Conservation (phyloP, 495 filamentous ascomycete genomes). For the Penicillium dipodomyicola region DNA sequence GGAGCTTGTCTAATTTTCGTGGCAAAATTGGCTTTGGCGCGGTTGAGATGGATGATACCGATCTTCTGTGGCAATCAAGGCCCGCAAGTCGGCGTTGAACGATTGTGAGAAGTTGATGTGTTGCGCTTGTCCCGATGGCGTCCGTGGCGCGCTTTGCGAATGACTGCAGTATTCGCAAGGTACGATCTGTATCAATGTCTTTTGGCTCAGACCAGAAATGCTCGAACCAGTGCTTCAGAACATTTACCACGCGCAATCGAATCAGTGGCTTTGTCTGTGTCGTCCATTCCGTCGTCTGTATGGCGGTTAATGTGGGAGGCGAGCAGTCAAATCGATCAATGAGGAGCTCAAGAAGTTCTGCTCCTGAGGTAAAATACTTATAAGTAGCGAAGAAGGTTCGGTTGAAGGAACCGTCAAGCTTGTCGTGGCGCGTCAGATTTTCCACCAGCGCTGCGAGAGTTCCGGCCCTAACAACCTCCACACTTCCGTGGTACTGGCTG, state of each 20-base stretch:
- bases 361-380: conserved; percentile 77
- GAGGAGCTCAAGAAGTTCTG: conserved; percentile 79
- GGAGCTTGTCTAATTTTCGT: conserved; percentile 94
- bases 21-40: conserved; percentile 82
- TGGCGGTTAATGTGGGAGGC: conserved; percentile 60
- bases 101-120: conserved; percentile 66
- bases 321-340: conserved; percentile 79
- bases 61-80: conserved; percentile 52
- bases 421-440: conserved; percentile 86
- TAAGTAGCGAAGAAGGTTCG: conserved; percentile 91
- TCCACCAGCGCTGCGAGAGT: conserved; percentile 82
- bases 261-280: conserved; percentile 83
- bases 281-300: conserved; percentile 70
- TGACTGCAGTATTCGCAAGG: conserved; percentile 71
- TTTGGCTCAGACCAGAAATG: conserved; percentile 88
- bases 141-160: conserved; percentile 78
- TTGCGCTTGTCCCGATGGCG: conserved; percentile 69
- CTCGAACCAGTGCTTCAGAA: conserved; percentile 91
- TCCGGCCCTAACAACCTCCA: conserved; percentile 70
- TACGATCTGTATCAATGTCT: conserved; percentile 65
- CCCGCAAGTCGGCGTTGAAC: conserved; percentile 77
- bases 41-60: conserved; percentile 59
- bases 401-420: conserved; percentile 82
- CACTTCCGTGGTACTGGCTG: conserved; percentile 62
- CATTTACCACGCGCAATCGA: conserved; percentile 83